These are phyloP conservation scores for Aspergillus aculeatinus DNA, from an alignment of 2,329 filamentous ascomycete genomes.

Conservation along the genomic window DNA sequence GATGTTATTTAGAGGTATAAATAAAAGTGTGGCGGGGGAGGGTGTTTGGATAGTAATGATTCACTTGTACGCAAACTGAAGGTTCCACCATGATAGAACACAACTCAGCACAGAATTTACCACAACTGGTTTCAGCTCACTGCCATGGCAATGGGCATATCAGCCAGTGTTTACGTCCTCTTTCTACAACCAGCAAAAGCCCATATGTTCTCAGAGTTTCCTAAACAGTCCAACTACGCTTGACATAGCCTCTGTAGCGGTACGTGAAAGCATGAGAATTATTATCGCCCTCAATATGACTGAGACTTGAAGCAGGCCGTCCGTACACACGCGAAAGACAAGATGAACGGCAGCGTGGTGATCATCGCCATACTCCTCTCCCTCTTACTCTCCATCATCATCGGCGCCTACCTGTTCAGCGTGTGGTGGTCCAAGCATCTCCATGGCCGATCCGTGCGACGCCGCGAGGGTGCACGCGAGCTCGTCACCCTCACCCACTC, in stretches of 20 bases:
- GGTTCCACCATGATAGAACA: neutral
- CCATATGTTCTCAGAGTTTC: neutral
- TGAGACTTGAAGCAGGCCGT: neutral
- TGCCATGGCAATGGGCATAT: neutral
- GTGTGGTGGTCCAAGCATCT: neutral
- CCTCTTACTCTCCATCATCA: neutral
- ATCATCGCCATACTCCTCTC: neutral
- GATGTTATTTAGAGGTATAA: slow-evolving; percentile 12
- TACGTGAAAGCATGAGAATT: neutral
- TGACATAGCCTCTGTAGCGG: neutral
- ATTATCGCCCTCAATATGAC: neutral
- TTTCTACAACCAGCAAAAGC: neutral
- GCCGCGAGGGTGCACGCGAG: neutral
- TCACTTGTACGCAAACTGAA: neutral
- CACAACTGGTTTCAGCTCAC: neutral
- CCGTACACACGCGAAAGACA: neutral
- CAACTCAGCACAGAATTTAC: neutral
- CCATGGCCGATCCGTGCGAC: neutral
- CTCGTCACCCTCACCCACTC: neutral
- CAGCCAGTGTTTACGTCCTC: neutral
- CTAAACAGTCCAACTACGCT: neutral
- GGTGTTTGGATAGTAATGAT: neutral
- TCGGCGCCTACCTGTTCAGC: neutral
- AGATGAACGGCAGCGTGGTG: neutral
- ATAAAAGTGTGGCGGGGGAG: slow-evolving; percentile 15